Conservation (phyloP, 164 flowering plant genomes). For the Chimonanthus praecox region DNA sequence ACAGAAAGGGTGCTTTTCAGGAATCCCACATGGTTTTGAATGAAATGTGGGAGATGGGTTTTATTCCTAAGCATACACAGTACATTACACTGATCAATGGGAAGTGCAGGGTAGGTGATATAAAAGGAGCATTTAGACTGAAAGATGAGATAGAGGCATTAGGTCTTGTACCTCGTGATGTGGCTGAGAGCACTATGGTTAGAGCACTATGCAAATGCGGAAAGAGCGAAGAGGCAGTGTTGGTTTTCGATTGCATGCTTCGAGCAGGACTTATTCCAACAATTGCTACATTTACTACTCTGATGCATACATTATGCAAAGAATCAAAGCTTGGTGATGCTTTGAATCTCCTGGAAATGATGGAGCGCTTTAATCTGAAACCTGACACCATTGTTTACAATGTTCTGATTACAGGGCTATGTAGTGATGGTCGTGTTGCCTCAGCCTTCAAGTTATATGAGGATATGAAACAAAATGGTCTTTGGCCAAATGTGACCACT, state of each 20-base stretch:
- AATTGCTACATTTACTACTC: constrained; percentile 67
- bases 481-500: constrained; percentile 52
- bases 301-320: constrained; percentile 61
- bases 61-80: constrained; percentile 37
- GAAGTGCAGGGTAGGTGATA: constrained; percentile 55
- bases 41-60: constrained; percentile 52
- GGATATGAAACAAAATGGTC: constrained; percentile 62
- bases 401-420: constrained; percentile 67
- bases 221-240: constrained; percentile 61
- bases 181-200: constrained; percentile 75
- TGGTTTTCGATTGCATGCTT: constrained; percentile 54
- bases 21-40: constrained; percentile 39
- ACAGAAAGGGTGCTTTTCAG: constrained; percentile 30
- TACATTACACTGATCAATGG: constrained; percentile 55
- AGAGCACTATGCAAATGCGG: constrained; percentile 70
- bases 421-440: constrained; percentile 37
- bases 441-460: constrained; percentile 58
- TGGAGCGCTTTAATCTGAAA: constrained; percentile 45
- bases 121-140: constrained; percentile 53
- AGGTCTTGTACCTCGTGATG: constrained; percentile 34
- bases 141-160: constrained; percentile 58
- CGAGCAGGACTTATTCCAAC: constrained; percentile 48
- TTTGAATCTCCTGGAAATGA: constrained; percentile 33
- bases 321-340: constrained; percentile 45
- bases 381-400: constrained; percentile 66